Percentiles rank a stretch among this genome's conserved stretches.
These are phyloP conservation scores for Barnettozyma wickerhamii DNA, from an alignment of 805 yeast species.

Conservation along the genomic window DNA sequence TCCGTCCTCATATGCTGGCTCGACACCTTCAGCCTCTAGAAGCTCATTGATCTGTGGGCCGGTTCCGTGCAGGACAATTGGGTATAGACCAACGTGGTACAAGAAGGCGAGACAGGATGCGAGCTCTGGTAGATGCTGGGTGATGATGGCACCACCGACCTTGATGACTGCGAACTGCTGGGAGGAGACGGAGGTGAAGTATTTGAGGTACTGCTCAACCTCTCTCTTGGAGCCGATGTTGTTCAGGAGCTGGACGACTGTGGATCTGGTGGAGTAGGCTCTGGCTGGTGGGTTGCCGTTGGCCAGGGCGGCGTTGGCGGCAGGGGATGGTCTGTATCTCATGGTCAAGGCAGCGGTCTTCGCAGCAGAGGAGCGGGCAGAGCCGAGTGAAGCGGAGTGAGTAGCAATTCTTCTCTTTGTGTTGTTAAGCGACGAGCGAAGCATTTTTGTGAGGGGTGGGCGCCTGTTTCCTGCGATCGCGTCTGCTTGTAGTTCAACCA, in stretches of 20 bases:
- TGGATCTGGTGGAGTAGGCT: slow-evolving; percentile 74
- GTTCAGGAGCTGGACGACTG: slow-evolving; percentile 91
- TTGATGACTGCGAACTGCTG: slow-evolving; percentile 98
- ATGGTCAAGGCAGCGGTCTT: slow-evolving; percentile 8
- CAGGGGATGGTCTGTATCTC: slow-evolving; percentile 13
- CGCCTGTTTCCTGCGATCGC: too few species aligned
- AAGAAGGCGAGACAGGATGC: slow-evolving; percentile 95
- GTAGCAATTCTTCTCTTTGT: slow-evolving; percentile 25
- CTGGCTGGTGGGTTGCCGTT: slow-evolving; percentile 18
- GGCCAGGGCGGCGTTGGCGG: slow-evolving; percentile 12
- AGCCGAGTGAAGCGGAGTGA: slow-evolving; percentile 17
- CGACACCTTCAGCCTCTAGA: slow-evolving; percentile 89
- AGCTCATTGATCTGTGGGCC: slow-evolving; percentile 98
- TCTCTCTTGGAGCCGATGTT: slow-evolving; percentile 97
- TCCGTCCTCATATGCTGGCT: slow-evolving; percentile 94
- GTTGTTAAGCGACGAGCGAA: slow-evolving; percentile 26
- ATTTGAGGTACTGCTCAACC: slow-evolving; percentile 95
- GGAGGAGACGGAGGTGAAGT: slow-evolving; percentile 92
- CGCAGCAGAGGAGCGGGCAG: slow-evolving; percentile 12
- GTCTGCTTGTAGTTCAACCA: too few species aligned
- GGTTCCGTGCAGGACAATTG: slow-evolving; percentile 95
- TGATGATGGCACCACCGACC: slow-evolving; percentile 98
- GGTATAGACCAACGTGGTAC: slow-evolving; percentile 96
- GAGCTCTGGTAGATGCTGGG: slow-evolving; percentile 86
- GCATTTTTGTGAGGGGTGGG: slow-evolving; percentile 16